Evolutionary conservation across 352 stramenopile genomes (phyloP).

Genomic region (Phytophthora quininea): DNA sequence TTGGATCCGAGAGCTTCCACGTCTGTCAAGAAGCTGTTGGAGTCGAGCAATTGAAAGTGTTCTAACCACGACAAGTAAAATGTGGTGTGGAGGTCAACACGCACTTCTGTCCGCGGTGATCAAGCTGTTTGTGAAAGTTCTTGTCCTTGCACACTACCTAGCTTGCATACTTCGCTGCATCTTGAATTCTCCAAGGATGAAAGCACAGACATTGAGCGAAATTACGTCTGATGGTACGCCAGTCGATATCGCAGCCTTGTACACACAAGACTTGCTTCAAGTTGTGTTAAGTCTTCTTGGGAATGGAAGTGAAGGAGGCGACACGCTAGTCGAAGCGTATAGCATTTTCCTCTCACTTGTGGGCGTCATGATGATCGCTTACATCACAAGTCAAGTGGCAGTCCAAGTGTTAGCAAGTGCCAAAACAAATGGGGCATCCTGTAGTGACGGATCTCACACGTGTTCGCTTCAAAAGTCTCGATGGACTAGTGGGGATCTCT

Average conservation of each 20-base stretch:
- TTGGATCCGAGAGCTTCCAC: neutral
- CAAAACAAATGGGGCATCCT: neutral
- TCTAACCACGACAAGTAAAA: neutral
- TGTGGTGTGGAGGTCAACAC: neutral
- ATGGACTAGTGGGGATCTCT: neutral
- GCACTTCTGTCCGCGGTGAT: neutral
- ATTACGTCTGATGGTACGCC: neutral
- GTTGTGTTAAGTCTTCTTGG: neutral
- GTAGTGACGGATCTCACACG: no score
- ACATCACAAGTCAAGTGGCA: neutral
- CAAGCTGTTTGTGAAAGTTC: neutral
- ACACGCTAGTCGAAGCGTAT: neutral
- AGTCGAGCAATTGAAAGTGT: neutral
- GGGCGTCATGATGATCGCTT: neutral
- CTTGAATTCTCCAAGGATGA: neutral
- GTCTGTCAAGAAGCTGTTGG: neutral
- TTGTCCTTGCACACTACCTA: neutral
- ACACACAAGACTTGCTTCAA: neutral
- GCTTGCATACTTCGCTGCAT: neutral
- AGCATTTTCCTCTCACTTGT: neutral
- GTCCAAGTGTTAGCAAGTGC: neutral
- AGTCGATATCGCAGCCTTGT: neutral
- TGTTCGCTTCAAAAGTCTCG: neutral
- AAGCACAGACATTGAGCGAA: neutral
- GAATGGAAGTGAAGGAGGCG: neutral